These are phyloP conservation scores for Ophiostoma perfectum DNA, from an alignment of 2,329 filamentous ascomycete species.

Conservation along the genomic window DNA sequence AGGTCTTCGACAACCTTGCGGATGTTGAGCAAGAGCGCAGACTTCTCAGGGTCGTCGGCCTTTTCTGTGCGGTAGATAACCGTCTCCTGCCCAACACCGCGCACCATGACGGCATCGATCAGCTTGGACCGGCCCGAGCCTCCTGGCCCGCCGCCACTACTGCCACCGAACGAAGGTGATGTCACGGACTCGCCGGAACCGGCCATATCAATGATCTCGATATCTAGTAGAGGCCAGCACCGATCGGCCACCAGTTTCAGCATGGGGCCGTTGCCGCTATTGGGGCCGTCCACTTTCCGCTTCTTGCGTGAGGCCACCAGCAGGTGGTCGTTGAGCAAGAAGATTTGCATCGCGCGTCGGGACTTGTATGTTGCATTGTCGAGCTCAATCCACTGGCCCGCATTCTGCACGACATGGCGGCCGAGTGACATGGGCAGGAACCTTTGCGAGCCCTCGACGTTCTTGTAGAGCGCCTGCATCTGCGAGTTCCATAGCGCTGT, in stretches of 20 bases:
- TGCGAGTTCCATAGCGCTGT: slow-evolving; percentile 63
- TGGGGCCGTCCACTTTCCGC: slow-evolving; percentile 68
- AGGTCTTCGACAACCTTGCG: slow-evolving; percentile 90
- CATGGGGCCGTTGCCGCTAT: slow-evolving; percentile 45
- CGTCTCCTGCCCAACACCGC: slow-evolving; percentile 77
- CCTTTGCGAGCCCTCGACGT: slow-evolving; percentile 95
- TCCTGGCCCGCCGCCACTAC: slow-evolving; percentile 29
- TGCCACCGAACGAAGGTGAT: slow-evolving; percentile 8
- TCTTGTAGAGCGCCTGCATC: slow-evolving; percentile 85
- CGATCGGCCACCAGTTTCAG: slow-evolving; percentile 86
- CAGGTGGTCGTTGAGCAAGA: slow-evolving; percentile 89
- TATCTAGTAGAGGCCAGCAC: slow-evolving; percentile 89
- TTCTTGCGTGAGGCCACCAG: slow-evolving; percentile 90
- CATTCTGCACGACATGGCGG: slow-evolving; percentile 91
- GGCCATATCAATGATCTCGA: slow-evolving; percentile 85
- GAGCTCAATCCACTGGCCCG: slow-evolving; percentile 88
- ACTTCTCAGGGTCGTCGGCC: slow-evolving; percentile 71
- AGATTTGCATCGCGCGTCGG: slow-evolving; percentile 79
- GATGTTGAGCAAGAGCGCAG: slow-evolving; percentile 76
- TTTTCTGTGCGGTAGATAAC: slow-evolving; percentile 93
- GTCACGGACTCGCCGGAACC: slow-evolving; percentile 54
- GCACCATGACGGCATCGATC: slow-evolving; percentile 82
- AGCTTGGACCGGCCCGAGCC: slow-evolving; percentile 52
- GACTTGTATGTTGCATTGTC: slow-evolving; percentile 98
- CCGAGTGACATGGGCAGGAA: slow-evolving; percentile 85